A percentile compares a stretch with the other conserved stretches of the same genome.
Conservation (phyloP, 2,329 filamentous ascomycete genomes). For the Pyrenochaeta sp. region DNA sequence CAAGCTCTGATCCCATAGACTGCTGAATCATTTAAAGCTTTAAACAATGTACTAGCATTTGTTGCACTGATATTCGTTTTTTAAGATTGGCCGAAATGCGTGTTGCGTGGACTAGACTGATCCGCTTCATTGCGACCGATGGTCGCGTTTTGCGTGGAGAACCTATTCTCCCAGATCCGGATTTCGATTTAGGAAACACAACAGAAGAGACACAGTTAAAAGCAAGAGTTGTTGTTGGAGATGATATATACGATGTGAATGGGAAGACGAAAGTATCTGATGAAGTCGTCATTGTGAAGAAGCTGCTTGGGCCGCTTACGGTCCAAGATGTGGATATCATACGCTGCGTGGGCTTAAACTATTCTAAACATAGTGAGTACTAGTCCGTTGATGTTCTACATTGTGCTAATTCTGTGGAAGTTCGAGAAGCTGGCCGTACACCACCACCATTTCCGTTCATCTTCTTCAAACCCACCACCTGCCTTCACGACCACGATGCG, state of each 20-base stretch:
- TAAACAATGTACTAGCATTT: too few species aligned
- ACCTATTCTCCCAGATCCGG: constrained; percentile 7
- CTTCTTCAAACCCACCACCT: constrained; percentile 53
- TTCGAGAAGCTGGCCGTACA: constrained; percentile 56
- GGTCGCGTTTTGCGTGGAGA: constrained; percentile 58
- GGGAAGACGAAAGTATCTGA: constrained; percentile 54
- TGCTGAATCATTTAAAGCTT: too few species aligned
- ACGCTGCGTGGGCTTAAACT: constrained; percentile 65
- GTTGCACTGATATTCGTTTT: too few species aligned
- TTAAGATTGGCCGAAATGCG: not conserved
- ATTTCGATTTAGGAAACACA: constrained; percentile 34
- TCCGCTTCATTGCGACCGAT: constrained; percentile 60
- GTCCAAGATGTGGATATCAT: constrained; percentile 61
- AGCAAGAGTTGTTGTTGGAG: constrained; percentile 54
- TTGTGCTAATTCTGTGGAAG: constrained; percentile 32
- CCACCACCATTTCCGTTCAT: constrained; percentile 56
- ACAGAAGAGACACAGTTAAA: constrained; percentile 56
- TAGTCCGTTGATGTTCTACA: not conserved
- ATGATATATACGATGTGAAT: constrained; percentile 12
- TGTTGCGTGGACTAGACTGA: constrained; percentile 55
- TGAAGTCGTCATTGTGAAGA: constrained; percentile 46
- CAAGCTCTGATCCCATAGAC: too few species aligned
- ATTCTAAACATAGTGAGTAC: constrained; percentile 57
- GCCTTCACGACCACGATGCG: constrained; percentile 9
- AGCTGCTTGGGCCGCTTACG: constrained; percentile 59